Evolutionary conservation across 108 stramenopile genomes (phyloP), one percentile per base, ranked within the genome.

Genomic region (Conticribra guillardii): DNA sequence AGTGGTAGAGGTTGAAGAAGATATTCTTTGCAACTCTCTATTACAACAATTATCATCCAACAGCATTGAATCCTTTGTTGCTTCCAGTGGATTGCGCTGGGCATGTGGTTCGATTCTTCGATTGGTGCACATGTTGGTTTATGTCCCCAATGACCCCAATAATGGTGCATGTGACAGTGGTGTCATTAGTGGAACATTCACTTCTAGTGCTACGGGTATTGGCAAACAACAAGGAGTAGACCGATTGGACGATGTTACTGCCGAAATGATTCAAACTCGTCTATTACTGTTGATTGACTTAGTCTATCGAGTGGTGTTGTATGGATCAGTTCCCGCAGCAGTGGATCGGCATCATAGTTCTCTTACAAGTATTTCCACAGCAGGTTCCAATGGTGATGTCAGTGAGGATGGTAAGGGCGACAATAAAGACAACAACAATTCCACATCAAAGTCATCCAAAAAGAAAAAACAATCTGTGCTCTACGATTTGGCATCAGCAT

Each of bases 11-110:
- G 26, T 11, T 1, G 47, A 54, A 9, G 46, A 28, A 24, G n/a
- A n/a, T 29, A 41, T 73, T 32, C 52, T 73, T 14, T 47, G 51
- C 17, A 31, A 37, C 19, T 23, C 61, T 17, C 34, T 18, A 34
- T 65, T 73, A 64, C 30, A 31, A 15, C 55, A 66, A 46, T 52
- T 52, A 46, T 37, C 54, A 27, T 33, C 64, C 17, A n/a, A 57
- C 32, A 56, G 79, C 33, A 74, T 80, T 18, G 79, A 80, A 45
- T 55, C 67, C 16, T 80, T 80, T 56, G 77, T 79, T 2, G 79
- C 79, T n/a, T 31, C 59, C 24, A 68, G 79, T 21, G 79, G 79
- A 2, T 49, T 80, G 45, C 47, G 79, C 50, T 80, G 74, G 74
- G 74, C 55, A 0, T 70, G 67, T 41, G 78, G 60, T 2, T 24